A percentile compares a stretch with the other conserved stretches of the same genome.
Conservation (phyloP, 2,329 filamentous ascomycete genomes). For the Trichophaea hybrida region DNA sequence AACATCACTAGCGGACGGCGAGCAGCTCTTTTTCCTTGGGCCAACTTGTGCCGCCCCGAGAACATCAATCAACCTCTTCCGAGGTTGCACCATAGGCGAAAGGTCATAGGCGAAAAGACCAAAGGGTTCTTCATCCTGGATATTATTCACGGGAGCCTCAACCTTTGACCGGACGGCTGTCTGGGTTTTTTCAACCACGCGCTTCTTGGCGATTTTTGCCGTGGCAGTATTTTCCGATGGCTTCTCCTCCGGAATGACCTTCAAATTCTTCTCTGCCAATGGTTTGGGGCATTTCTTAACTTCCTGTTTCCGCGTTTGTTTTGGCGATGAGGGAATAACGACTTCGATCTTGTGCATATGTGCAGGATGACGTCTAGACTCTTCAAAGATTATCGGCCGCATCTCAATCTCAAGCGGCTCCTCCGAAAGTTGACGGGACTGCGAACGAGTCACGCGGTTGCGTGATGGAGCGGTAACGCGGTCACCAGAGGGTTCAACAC, state of each 20-base stretch:
- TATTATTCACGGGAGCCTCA: not conserved
- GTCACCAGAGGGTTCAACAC: not conserved
- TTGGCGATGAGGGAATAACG: not conserved
- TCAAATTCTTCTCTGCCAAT: not conserved
- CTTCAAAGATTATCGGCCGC: not conserved
- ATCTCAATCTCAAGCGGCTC: not conserved
- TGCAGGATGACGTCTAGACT: not conserved
- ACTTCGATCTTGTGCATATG: not conserved
- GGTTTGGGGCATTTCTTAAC: not conserved
- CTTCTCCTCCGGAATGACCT: not conserved
- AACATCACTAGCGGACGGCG: not conserved
- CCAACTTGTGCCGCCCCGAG: slow-evolving; percentile 10
- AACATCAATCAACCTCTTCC: slow-evolving; percentile 20
- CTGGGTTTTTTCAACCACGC: not conserved
- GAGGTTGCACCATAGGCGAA: not conserved
- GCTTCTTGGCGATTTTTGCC: not conserved
- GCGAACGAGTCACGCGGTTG: not conserved
- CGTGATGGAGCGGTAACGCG: not conserved
- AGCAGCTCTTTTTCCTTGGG: slow-evolving; percentile 3
- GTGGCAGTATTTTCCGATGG: not conserved
- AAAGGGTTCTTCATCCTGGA: not conserved
- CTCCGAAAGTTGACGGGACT: slow-evolving; percentile 7
- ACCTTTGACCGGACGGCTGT: not conserved
- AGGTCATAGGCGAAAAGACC: not conserved
- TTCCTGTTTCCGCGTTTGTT: not conserved